Evolutionary conservation across 495 filamentous ascomycete genomes (phyloP), one percentile per base, ranked within the genome.

Genomic region (Sabuloglossum arenarium): DNA sequence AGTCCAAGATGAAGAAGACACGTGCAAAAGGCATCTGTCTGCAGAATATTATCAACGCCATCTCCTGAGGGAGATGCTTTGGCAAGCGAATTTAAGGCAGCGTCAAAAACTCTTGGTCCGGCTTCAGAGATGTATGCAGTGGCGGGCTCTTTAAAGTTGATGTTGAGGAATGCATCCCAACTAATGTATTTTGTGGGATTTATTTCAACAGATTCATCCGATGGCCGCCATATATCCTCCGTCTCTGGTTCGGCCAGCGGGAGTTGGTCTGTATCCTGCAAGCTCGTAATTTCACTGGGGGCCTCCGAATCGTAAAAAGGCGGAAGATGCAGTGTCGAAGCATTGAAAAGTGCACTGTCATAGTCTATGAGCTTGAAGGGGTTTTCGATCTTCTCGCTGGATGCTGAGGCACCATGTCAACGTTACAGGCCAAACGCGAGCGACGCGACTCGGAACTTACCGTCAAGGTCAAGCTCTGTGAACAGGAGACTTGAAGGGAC

Each of bases 71-170:
- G 11, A 14, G 19, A 30, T 5, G 53, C 24, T 14, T 54, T 4
- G 4, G 10, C n/a, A 11, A 56, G 28, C 34, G 50, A 52, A 12
- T 59, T 31, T 34, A 70, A 29, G 0, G 62, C 75, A 6, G 83
- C 79, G 68, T 95, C 87, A 56, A 90, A 89, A 1, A 78, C 77
- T 23, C 66, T 66, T 1, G 85, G 71, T 0, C 87, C 85, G 12
- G 82, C 79, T 65, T 96, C 90, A 3, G 80, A 86, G 31, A 94
- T 73, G 57, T 90, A 89, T 42, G 76, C 68, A 19, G 80, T 76
- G 27, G 64, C 61, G 0, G 65, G 68, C 56, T 79, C 74, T 16
- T 60, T 56, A 59, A 60, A 54, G 42, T 66, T 60, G 11, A 61
- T 61, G 42, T 75, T 58, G 10, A 75, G 68, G 63, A 85, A 89